A percentile compares a stretch with the other conserved stretches of the same genome.
Conservation (phyloP, 2,329 filamentous ascomycete genomes). For the Ceratocystis cacaofunesta region DNA sequence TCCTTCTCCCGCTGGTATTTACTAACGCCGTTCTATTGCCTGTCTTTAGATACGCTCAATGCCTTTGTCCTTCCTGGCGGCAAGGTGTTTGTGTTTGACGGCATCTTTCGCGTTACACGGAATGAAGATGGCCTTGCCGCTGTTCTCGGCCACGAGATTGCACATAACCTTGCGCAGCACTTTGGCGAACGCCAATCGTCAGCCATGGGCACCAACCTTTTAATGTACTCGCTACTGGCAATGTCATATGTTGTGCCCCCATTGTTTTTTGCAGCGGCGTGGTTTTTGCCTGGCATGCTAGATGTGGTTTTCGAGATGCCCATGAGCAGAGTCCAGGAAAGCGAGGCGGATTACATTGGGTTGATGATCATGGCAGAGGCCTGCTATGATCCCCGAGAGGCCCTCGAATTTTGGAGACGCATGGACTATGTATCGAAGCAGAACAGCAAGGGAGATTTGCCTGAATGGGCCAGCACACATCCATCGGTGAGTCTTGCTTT, state of each 20-base stretch:
- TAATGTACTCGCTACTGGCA: slow-evolving; percentile 36
- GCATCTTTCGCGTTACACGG: slow-evolving; percentile 51
- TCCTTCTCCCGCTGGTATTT: slow-evolving; percentile 1
- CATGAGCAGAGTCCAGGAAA: slow-evolving; percentile 56
- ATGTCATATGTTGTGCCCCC: slow-evolving; percentile 32
- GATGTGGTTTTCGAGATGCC: slow-evolving; percentile 52
- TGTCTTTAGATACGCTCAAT: slow-evolving; percentile 39
- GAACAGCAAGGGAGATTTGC: slow-evolving; percentile 34
- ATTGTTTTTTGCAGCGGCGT: slow-evolving; percentile 28
- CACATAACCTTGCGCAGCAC: slow-evolving; percentile 58
- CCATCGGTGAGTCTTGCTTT: slow-evolving; percentile 42
- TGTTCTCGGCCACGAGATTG: slow-evolving; percentile 66
- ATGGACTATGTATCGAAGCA: slow-evolving; percentile 40
- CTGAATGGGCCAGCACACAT: slow-evolving; percentile 64
- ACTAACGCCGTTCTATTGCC: background rate
- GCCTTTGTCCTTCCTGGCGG: slow-evolving; percentile 67
- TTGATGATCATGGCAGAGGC: slow-evolving; percentile 71
- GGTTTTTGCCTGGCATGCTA: slow-evolving; percentile 35
- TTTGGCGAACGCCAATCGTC: slow-evolving; percentile 47
- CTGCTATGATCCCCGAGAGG: slow-evolving; percentile 57
- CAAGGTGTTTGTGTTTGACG: slow-evolving; percentile 66
- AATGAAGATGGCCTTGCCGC: slow-evolving; percentile 58
- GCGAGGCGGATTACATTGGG: slow-evolving; percentile 67
- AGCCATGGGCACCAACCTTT: slow-evolving; percentile 36
- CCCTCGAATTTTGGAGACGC: slow-evolving; percentile 49